phyloP scores from a whole-genome alignment of 2,329 filamentous ascomycete species.

The Stromatinia cepivora region DNA sequence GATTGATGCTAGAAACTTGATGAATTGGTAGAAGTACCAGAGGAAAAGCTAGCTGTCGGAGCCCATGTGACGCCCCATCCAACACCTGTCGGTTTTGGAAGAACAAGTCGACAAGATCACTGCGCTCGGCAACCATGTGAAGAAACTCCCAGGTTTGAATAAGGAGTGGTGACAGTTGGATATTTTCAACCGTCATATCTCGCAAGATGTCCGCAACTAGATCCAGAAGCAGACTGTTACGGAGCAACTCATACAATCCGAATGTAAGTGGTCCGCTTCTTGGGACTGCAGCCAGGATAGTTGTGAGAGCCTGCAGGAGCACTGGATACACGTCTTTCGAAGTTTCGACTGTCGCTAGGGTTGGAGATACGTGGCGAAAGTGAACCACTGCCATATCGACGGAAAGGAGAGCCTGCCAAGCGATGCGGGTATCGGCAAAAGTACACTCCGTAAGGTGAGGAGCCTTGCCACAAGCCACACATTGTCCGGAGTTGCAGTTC shows the following conservation, averaged over 20 bases:
- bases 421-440: neutral
- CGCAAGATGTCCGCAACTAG: neutral
- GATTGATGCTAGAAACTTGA: fast-evolving
- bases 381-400: neutral
- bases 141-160: neutral
- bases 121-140: neutral
- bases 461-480: neutral
- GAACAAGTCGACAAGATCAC: neutral
- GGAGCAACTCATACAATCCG: neutral
- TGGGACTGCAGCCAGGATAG: neutral
- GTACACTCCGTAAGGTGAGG: neutral
- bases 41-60: neutral
- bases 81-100: neutral
- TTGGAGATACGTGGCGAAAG: neutral
- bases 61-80: neutral
- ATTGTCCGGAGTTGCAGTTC: neutral
- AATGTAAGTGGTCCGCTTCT: neutral
- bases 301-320: neutral
- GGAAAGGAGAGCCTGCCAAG: neutral
- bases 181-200: neutral
- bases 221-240: neutral
- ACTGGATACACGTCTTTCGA: neutral
- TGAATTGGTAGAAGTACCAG: neutral
- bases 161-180: neutral
- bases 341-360: fast-evolving